phyloP scores from a whole-genome alignment of 352 stramenopile genomes.

The Phytophthora pistaciae region DNA sequence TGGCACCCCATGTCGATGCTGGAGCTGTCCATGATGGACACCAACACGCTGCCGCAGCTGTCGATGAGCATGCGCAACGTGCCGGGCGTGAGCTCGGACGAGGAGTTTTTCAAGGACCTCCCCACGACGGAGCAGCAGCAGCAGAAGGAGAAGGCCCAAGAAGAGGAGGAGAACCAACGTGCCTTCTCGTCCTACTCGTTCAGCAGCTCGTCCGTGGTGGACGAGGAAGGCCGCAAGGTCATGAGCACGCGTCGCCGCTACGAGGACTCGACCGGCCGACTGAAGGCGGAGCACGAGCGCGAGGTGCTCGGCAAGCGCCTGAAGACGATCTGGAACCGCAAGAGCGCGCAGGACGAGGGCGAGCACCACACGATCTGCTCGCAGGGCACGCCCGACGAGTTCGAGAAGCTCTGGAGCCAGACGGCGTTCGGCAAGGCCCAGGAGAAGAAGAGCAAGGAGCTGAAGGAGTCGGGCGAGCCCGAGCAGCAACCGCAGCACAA shows the following conservation, averaged over 20 bases:
- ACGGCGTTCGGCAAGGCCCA: slow-evolving; percentile 79
- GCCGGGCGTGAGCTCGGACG: slow-evolving; percentile 50
- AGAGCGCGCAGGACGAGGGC: slow-evolving; percentile 68
- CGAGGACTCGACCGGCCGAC: slow-evolving; percentile 78
- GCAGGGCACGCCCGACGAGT: slow-evolving; percentile 64
- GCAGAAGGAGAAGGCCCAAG: slow-evolving; percentile 20
- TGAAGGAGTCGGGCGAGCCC: slow-evolving; percentile 51
- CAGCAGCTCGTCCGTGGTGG: slow-evolving; percentile 74
- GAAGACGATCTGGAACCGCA: slow-evolving; percentile 83
- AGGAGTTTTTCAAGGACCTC: slow-evolving; percentile 88
- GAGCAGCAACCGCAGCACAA: slow-evolving; percentile 21
- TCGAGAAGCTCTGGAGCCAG: slow-evolving; percentile 78
- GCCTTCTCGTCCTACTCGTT: slow-evolving; percentile 85
- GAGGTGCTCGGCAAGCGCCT: slow-evolving; percentile 66
- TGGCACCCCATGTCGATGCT: slow-evolving; percentile 87
- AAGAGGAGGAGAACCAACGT: slow-evolving; percentile 38
- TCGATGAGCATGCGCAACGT: slow-evolving; percentile 46
- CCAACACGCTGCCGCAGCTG: slow-evolving; percentile 58
- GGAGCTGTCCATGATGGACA: slow-evolving; percentile 87
- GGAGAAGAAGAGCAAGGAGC: slow-evolving; percentile 64
- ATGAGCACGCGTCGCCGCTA: slow-evolving; percentile 83
- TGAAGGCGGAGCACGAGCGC: slow-evolving; percentile 89
- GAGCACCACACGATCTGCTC: slow-evolving; percentile 73
- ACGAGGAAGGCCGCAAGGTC: slow-evolving; percentile 71
- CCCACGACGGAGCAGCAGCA: slow-evolving; percentile 41